Evolutionary conservation across 345 rosid genomes (phyloP).

Genomic region (Aquilaria malaccensis): DNA sequence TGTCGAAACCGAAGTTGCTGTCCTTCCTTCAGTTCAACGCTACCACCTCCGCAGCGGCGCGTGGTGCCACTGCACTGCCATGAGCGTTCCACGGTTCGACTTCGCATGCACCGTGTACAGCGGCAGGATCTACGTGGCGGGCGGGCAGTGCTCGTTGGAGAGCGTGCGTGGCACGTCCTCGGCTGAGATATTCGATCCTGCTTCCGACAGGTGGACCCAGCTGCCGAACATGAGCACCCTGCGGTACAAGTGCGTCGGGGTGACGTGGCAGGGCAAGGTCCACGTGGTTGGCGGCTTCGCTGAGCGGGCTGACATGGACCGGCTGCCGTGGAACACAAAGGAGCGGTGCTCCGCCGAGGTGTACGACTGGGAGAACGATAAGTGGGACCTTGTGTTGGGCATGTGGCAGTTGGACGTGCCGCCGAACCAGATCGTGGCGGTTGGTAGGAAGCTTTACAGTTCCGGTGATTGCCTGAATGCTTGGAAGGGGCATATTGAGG

Average conservation of each 20-base stretch:
- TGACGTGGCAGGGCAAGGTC: slow-evolving; percentile 37
- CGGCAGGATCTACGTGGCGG: slow-evolving; percentile 34
- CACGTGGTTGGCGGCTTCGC: slow-evolving; percentile 43
- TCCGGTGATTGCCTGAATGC: slow-evolving; percentile 51
- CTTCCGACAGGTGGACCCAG: slow-evolving; percentile 18
- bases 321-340: slow-evolving; percentile 19
- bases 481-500: slow-evolving; percentile 51
- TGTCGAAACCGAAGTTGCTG: slow-evolving; percentile 15
- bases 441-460: slow-evolving; percentile 34
- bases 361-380: slow-evolving; percentile 21
- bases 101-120: slow-evolving; percentile 32
- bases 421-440: slow-evolving; percentile 42
- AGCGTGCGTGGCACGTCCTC: slow-evolving; percentile 20
- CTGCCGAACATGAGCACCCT: slow-evolving; percentile 28
- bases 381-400: slow-evolving; percentile 35
- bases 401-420: slow-evolving; percentile 66
- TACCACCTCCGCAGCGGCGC: slow-evolving; percentile 12
- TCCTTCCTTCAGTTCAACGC: slow-evolving; percentile 20
- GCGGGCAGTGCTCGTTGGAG: slow-evolving; percentile 26
- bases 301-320: slow-evolving; percentile 14
- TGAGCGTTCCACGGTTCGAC: slow-evolving; percentile 26
- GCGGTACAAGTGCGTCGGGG: slow-evolving; percentile 45
- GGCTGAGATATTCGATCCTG: slow-evolving; percentile 34
- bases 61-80: slow-evolving; percentile 28
- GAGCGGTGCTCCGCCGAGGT: slow-evolving; percentile 54